These are phyloP conservation scores for Debaryomycetaceae sp. DNA, from an alignment of 1,139 yeast genomes.

Conservation along the genomic window DNA sequence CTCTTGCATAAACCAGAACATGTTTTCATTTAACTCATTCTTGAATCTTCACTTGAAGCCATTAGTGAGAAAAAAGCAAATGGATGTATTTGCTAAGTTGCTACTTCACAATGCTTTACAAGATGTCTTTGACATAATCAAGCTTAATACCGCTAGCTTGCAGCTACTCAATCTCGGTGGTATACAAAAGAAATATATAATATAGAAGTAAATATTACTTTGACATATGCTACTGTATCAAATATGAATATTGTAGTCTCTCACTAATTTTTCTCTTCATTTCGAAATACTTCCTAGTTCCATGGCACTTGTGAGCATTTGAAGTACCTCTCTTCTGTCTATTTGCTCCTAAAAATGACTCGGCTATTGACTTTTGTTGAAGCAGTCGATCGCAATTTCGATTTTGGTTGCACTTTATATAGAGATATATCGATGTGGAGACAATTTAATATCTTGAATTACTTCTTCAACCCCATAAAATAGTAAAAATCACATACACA, in stretches of 20 bases:
- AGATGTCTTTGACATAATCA: slow-evolving; percentile 3
- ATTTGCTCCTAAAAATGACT: no score
- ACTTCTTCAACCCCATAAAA: no score
- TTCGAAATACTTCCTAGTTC: no score
- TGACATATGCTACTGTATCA: not conserved
- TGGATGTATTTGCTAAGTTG: slow-evolving; percentile 4
- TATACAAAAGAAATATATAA: not conserved
- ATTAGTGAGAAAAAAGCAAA: slow-evolving; percentile 5
- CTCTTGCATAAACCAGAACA: slow-evolving; percentile 15
- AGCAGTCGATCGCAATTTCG: no score
- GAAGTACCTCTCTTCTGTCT: no score
- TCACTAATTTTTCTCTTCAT: no score
- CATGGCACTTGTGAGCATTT: no score
- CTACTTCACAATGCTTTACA: slow-evolving; percentile 7
- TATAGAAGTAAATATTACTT: not conserved
- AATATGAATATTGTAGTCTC: no score
- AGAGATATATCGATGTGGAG: not conserved
- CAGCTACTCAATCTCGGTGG: slow-evolving; percentile 8
- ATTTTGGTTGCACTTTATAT: no score
- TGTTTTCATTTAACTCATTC: slow-evolving; percentile 19
- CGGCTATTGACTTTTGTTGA: no score
- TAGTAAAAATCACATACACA: no score
- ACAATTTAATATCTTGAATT: no score
- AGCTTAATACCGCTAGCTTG: slow-evolving; percentile 4
- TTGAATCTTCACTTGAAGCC: slow-evolving; percentile 18